Evolutionary conservation across 1,284 basidiomycete species (phyloP).

Genomic region (Macrocystidia cucumis): DNA sequence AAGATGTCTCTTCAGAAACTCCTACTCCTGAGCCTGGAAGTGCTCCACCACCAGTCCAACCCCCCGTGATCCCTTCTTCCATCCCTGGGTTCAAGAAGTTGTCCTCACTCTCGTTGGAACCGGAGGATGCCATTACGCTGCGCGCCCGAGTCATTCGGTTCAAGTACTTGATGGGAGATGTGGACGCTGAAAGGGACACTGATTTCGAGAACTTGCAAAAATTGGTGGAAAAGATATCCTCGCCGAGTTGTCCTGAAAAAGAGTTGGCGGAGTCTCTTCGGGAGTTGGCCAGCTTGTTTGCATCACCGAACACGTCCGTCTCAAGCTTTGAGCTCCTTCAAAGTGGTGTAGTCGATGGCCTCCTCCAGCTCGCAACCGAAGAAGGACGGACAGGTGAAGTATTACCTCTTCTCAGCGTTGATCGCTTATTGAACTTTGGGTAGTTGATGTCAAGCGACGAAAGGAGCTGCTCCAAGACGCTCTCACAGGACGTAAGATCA

Average conservation of each 20-base stretch:
- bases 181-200: constrained; percentile 53
- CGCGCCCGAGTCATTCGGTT: constrained; percentile 82
- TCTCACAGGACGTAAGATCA: constrained; percentile 52
- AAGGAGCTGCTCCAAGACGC: constrained; percentile 72
- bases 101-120: constrained; percentile 60
- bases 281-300: constrained; percentile 75
- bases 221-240: constrained; percentile 57
- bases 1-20: constrained; percentile 31
- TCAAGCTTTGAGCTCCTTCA: constrained; percentile 96
- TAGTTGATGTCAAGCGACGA: constrained; percentile 52
- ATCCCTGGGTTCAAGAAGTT: constrained; percentile 63
- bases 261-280: constrained; percentile 58
- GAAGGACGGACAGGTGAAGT: constrained; percentile 50
- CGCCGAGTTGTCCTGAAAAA: constrained; percentile 50
- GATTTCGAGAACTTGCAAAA: constrained; percentile 58
- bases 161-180: constrained; percentile 60
- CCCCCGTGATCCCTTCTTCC: constrained; percentile 28
- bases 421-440: no score
- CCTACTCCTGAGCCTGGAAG: constrained; percentile 21
- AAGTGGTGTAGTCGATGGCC: constrained; percentile 85
- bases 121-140: constrained; percentile 86
- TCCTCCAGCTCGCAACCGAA: constrained; percentile 79
- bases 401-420: no score
- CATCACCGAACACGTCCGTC: constrained; percentile 70
- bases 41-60: constrained; percentile 17